Conservation (phyloP, 352 stramenopile species). For the Phytophthora melonis region DNA sequence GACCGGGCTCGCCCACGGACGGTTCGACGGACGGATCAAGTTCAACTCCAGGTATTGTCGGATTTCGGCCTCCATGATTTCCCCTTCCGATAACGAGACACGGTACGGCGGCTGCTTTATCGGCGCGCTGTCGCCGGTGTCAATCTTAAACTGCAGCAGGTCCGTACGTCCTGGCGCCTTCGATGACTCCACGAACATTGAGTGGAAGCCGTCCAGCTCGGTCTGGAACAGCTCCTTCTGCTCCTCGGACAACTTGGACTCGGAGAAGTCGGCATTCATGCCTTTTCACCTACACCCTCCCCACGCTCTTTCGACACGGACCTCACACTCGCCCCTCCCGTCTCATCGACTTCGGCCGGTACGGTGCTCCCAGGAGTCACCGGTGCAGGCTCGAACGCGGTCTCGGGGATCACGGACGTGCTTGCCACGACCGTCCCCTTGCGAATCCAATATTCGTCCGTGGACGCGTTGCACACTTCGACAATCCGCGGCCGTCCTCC, state of each 20-base stretch:
- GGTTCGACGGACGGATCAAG: background rate
- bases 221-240: background rate
- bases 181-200: background rate
- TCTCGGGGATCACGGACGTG: slow-evolving; percentile 1
- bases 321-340: too few species aligned
- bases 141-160: slow-evolving; percentile 15
- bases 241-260: background rate
- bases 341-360: too few species aligned
- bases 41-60: slow-evolving; percentile 12
- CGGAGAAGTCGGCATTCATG: background rate
- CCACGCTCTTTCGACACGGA: background rate
- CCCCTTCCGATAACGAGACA: slow-evolving; percentile 6
- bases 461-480: slow-evolving; percentile 7
- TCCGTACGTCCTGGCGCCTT: slow-evolving; percentile 8
- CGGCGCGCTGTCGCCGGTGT: background rate
- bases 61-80: slow-evolving; percentile 16
- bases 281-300: background rate
- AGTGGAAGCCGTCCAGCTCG: background rate
- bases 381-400: background rate
- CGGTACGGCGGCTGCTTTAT: slow-evolving; percentile 22
- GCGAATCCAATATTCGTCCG: slow-evolving; percentile 1
- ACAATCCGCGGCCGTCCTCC: background rate
- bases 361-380: too few species aligned
- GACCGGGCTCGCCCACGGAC: slow-evolving; percentile 8
- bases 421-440: background rate